A percentile compares a stretch with the other conserved stretches of the same genome.
These are phyloP conservation scores for Teunomyces pallodes DNA, from an alignment of 805 yeast species.

Conservation along the genomic window DNA sequence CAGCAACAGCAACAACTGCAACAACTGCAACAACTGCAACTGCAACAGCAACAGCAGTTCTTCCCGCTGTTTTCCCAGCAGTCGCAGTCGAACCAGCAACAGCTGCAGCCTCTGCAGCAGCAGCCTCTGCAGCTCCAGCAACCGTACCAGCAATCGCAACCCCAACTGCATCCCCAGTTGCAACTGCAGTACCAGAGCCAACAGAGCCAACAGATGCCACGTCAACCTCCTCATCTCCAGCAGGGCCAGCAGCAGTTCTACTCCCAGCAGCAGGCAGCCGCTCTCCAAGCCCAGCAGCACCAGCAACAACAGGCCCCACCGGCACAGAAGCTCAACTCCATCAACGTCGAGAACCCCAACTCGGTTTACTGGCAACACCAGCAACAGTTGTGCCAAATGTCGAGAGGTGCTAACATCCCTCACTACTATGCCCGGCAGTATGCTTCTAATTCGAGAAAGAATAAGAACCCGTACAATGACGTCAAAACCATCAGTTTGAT, in stretches of 20 bases:
- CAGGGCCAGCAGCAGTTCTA: slow-evolving; percentile 13
- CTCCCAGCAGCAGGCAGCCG: slow-evolving; percentile 11
- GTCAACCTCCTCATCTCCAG: slow-evolving; percentile 22
- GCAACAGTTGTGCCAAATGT: slow-evolving; percentile 64
- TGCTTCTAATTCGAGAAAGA: slow-evolving; percentile 61
- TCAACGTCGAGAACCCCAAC: slow-evolving; percentile 36
- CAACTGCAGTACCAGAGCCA: slow-evolving; percentile 22
- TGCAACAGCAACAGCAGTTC: slow-evolving; percentile 22
- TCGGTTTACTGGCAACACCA: slow-evolving; percentile 77
- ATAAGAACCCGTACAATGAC: slow-evolving; percentile 36
- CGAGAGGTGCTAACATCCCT: slow-evolving; percentile 62
- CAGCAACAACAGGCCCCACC: slow-evolving; percentile 15
- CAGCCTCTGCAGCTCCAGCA: slow-evolving; percentile 16
- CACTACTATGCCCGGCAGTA: slow-evolving; percentile 84
- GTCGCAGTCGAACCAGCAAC: slow-evolving; percentile 28
- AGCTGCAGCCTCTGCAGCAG: slow-evolving; percentile 19
- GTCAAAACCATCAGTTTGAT: slow-evolving; percentile 37
- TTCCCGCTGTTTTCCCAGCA: slow-evolving; percentile 18
- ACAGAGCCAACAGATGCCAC: slow-evolving; percentile 16
- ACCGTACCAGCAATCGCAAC: slow-evolving; percentile 18
- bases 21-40: slow-evolving; percentile 23
- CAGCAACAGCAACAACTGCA: slow-evolving; percentile 9
- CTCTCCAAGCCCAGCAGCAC: slow-evolving; percentile 8
- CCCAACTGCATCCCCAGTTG: slow-evolving; percentile 16
- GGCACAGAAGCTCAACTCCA: slow-evolving; percentile 31